Conservation (phyloP, 768 basidiomycete genomes). For the Megacollybia marginata region DNA sequence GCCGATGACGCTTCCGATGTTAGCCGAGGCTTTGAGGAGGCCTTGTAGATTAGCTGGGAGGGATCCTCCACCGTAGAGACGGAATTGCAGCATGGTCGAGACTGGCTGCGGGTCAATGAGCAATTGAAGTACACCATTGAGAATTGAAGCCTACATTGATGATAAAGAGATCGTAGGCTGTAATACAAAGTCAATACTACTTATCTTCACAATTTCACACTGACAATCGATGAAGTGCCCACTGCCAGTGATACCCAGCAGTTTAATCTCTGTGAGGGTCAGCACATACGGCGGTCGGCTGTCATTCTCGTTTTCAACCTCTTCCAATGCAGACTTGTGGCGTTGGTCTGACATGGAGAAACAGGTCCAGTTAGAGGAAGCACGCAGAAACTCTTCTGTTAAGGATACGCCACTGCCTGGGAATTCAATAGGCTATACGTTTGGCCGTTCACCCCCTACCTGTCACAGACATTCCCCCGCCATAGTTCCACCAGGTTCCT, state of each 20-base stretch:
- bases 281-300: constrained; percentile 29
- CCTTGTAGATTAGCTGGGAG: constrained; percentile 54
- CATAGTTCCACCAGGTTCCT: too few relatives aligned
- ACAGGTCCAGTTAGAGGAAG: too few relatives aligned
- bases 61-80: constrained; percentile 43
- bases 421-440: too few relatives aligned
- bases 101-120: constrained; percentile 39
- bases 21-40: constrained; percentile 51
- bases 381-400: too few relatives aligned
- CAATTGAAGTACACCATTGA: not conserved
- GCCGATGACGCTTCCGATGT: constrained; percentile 68
- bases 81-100: constrained; percentile 59
- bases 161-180: constrained; percentile 66
- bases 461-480: too few relatives aligned
- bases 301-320: not conserved
- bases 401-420: too few relatives aligned
- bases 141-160: constrained; percentile 43
- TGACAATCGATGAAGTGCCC: constrained; percentile 41
- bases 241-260: constrained; percentile 56
- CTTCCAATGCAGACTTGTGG: not conserved
- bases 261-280: constrained; percentile 43
- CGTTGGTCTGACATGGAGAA: too few relatives aligned
- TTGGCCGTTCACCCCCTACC: too few relatives aligned
- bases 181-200: not conserved
- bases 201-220: not conserved